Evolutionary conservation across 2,329 filamentous ascomycete species (phyloP).

Genomic region (Diaporthe eres): DNA sequence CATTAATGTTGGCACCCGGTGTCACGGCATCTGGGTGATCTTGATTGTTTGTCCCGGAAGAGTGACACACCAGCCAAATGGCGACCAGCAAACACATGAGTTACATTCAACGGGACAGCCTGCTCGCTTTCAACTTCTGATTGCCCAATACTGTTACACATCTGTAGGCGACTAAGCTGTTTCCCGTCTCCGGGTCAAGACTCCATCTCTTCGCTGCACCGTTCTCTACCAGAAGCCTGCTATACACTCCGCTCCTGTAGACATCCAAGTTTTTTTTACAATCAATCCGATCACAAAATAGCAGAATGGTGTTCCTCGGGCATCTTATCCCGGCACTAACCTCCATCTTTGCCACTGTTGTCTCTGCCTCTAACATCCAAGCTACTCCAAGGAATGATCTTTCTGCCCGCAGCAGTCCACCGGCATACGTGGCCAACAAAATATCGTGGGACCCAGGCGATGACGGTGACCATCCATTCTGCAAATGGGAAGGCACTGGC

Average conservation of each 20-base stretch:
- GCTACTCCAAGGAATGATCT: neutral
- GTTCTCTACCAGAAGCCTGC: neutral
- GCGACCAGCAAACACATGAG: neutral
- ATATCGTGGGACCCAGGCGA: neutral
- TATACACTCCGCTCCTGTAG: neutral
- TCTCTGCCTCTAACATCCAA: neutral
- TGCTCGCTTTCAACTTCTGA: neutral
- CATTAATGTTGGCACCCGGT: neutral
- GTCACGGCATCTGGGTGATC: neutral
- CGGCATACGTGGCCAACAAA: constrained; percentile 2
- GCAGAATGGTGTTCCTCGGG: neutral
- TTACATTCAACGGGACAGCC: neutral
- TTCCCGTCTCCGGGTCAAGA: neutral
- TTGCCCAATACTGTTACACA: neutral
- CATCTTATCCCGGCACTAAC: neutral
- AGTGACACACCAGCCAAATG: neutral
- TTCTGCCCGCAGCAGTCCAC: neutral
- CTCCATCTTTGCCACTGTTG: neutral
- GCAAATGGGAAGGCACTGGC: neutral
- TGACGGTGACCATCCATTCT: neutral
- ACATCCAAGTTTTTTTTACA: neutral
- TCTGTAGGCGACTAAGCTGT: neutral
- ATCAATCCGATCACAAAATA: neutral
- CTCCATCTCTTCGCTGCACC: neutral
- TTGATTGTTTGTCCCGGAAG: neutral